Conservation (phyloP, 2,329 filamentous ascomycete genomes). For the Ilyonectria mors-panacis region DNA sequence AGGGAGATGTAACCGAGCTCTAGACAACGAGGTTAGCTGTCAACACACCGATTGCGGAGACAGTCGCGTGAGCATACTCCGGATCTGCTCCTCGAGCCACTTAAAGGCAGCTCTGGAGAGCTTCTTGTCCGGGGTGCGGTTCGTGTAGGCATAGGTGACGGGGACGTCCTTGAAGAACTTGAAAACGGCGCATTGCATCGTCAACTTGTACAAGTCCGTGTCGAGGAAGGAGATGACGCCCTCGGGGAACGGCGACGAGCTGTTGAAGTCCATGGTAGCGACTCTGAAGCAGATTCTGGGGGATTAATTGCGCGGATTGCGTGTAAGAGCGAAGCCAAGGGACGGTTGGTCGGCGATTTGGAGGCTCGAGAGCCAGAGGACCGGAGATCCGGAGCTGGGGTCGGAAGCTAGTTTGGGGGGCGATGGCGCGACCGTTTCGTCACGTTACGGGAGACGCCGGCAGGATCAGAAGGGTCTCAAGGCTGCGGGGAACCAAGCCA, state of each 20-base stretch:
- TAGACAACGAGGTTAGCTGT: constrained; percentile 56
- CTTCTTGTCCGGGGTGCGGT: constrained; percentile 94
- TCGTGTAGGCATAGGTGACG: constrained; percentile 95
- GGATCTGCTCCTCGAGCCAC: constrained; percentile 89
- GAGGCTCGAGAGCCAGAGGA: constrained; percentile 12
- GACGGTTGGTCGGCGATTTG: background rate
- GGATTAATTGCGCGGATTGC: background rate
- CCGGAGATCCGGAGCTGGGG: constrained; percentile 39
- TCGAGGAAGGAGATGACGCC: constrained; percentile 88
- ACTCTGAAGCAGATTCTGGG: constrained; percentile 8
- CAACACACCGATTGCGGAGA: background rate
- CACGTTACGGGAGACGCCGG: constrained; percentile 12
- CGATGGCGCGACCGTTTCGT: constrained; percentile 10
- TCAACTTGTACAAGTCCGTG: constrained; percentile 93
- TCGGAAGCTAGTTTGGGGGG: constrained; percentile 22
- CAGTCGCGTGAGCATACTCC: constrained; percentile 67
- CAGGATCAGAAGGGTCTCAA: constrained; percentile 15
- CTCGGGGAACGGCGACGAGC: constrained; percentile 77
- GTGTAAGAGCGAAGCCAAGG: background rate
- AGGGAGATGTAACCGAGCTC: constrained; percentile 87
- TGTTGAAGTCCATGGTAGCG: constrained; percentile 74
- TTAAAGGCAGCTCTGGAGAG: constrained; percentile 85
- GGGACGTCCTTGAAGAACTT: constrained; percentile 89
- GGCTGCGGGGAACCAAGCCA: constrained; percentile 15
- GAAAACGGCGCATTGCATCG: constrained; percentile 97